A percentile compares a stretch with the other conserved stretches of the same genome.
Evolutionary conservation across 768 basidiomycete species (phyloP).

Genomic region (Trametes cingulata): DNA sequence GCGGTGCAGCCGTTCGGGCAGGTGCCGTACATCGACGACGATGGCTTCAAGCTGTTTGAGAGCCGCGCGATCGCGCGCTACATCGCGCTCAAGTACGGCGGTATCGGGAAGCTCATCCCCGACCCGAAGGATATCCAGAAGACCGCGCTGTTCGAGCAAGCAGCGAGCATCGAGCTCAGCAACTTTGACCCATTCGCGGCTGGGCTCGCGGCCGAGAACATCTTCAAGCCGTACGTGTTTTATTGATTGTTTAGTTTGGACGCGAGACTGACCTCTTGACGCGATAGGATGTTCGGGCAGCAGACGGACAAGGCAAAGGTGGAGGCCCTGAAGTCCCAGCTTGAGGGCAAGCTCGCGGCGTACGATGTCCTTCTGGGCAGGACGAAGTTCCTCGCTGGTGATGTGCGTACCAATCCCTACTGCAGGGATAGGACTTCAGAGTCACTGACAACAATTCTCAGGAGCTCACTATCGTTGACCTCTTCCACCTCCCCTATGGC

Average conservation of each 20-base stretch:
- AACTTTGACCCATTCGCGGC: slow-evolving; percentile 55
- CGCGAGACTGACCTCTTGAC: not conserved
- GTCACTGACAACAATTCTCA: slow-evolving; percentile 18
- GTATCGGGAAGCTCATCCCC: slow-evolving; percentile 55
- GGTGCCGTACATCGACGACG: slow-evolving; percentile 59
- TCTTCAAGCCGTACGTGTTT: slow-evolving; percentile 42
- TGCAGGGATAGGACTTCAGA: no score
- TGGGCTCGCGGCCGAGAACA: slow-evolving; percentile 45
- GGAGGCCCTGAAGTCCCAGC: slow-evolving; percentile 27
- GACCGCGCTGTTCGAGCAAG: slow-evolving; percentile 42
- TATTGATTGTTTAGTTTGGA: not conserved
- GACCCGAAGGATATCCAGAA: slow-evolving; percentile 34
- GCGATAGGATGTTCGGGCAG: slow-evolving; percentile 20
- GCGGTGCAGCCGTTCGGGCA: slow-evolving; percentile 65
- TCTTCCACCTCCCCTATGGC: slow-evolving; percentile 58
- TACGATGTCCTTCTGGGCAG: slow-evolving; percentile 60
- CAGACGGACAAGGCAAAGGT: slow-evolving; percentile 36
- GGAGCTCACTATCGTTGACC: slow-evolving; percentile 55
- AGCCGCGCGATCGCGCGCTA: slow-evolving; percentile 68
- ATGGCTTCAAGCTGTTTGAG: slow-evolving; percentile 66
- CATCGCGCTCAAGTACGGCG: slow-evolving; percentile 51
- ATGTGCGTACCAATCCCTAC: slow-evolving; percentile 24
- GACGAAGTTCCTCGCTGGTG: slow-evolving; percentile 52
- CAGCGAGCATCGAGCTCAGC: slow-evolving; percentile 48
- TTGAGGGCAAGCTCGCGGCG: slow-evolving; percentile 47